A percentile compares a stretch with the other conserved stretches of the same genome.
phyloP scores from a whole-genome alignment of 2,329 filamentous ascomycete genomes.

The Chrysoporthe austroafricana region DNA sequence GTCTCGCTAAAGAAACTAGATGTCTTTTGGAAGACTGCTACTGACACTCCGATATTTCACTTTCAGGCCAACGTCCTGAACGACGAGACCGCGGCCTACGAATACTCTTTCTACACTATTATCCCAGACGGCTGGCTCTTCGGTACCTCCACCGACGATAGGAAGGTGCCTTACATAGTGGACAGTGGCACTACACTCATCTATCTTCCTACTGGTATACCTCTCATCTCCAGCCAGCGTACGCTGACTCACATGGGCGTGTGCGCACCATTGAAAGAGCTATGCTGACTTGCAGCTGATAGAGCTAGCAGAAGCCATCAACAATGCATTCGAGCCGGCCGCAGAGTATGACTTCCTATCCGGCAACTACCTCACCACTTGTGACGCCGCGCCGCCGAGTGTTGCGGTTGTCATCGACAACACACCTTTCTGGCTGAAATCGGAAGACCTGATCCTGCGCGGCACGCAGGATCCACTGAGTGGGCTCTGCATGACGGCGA shows the following conservation, averaged over 20 bases:
- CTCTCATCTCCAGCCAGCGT: neutral
- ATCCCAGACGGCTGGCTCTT: constrained; percentile 53
- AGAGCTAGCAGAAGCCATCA: constrained; percentile 54
- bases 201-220: constrained; percentile 53
- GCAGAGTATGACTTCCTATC: constrained; percentile 52
- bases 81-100: constrained; percentile 42
- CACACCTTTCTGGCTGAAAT: constrained; percentile 51
- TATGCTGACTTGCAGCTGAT: neutral
- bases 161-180: constrained; percentile 53
- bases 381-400: constrained; percentile 50
- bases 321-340: constrained; percentile 49
- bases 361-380: constrained; percentile 53
- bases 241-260: constrained; percentile 11
- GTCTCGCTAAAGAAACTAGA: neutral
- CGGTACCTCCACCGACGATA: constrained; percentile 45
- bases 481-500: constrained; percentile 52
- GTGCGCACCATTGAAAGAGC: neutral
- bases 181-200: constrained; percentile 58
- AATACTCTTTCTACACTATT: constrained; percentile 58
- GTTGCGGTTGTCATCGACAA: constrained; percentile 51
- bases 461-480: constrained; percentile 48
- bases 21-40: neutral
- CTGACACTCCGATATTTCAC: neutral
- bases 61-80: constrained; percentile 48
- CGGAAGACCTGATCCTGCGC: constrained; percentile 51